These are phyloP conservation scores for Fusarium falciforme DNA, from an alignment of 2,329 filamentous ascomycete genomes.

Conservation along the genomic window DNA sequence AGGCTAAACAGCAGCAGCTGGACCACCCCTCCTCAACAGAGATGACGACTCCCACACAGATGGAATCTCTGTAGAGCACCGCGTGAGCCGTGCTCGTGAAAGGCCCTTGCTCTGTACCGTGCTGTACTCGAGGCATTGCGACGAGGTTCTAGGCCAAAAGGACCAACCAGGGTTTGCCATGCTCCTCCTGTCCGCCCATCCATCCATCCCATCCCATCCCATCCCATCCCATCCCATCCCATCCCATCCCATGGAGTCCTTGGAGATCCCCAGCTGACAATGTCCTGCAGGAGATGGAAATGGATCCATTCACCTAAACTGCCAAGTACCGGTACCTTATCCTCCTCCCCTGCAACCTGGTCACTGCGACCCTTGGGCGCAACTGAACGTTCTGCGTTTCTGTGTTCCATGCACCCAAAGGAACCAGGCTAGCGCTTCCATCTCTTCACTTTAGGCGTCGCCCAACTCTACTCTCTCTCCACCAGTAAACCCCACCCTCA, in stretches of 20 bases:
- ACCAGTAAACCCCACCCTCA: slow-evolving; percentile 26
- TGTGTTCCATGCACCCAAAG: background rate
- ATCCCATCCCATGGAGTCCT: slow-evolving; percentile 3
- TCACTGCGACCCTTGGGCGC: background rate
- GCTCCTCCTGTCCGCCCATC: background rate
- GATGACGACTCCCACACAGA: background rate
- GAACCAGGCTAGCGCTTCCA: background rate
- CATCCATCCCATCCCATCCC: background rate
- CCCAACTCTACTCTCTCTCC: slow-evolving; percentile 6
- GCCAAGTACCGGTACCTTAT: slow-evolving; percentile 28
- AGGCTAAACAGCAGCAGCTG: background rate
- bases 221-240: background rate
- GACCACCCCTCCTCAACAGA: background rate
- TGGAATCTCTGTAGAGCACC: background rate
- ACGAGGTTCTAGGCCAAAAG: background rate
- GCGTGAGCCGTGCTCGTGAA: slow-evolving; percentile 26
- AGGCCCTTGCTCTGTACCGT: slow-evolving; percentile 1
- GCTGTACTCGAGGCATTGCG: background rate
- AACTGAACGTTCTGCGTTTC: background rate
- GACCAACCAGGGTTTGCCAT: slow-evolving; percentile 23
- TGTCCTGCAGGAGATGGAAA: slow-evolving; percentile 30
- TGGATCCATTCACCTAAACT: background rate
- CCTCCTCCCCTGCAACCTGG: background rate
- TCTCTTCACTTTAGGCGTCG: background rate
- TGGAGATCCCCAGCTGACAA: slow-evolving; percentile 30